Base-by-base conservation (phyloP, 306 rosid genomes). In the Lupinus albus region DNA sequence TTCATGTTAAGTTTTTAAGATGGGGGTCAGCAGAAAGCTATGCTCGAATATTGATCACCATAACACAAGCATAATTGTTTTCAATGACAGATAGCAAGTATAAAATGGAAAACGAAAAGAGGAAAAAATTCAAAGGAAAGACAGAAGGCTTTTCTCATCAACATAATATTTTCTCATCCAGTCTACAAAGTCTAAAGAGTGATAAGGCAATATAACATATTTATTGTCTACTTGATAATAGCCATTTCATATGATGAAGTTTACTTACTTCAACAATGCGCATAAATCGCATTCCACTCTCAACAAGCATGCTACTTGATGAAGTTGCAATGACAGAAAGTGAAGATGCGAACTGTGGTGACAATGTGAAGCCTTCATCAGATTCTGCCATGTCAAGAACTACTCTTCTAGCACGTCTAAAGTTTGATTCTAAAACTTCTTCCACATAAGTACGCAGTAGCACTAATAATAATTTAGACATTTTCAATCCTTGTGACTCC, bases 361-460 rank as follows among this genome's bases (percentile, higher is more conserved):
- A 85, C 70, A 85, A 78, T 2, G 78, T 61, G 76, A 81, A 79
- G 83, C 82, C 66, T 46, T 85, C 92, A 55, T 75, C 86, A 61
- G 86, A 78, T 61, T 86, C 97, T 51, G 78, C 80, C 88, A 86
- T 80, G 80, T 86, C 96, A 68, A 93, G 89, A 73, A 90, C 76
- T 50, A 41, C 81, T 84, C 78, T 86, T 76, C 95, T 85, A 67
- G 97, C 99, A 53, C 97, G 80, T 74, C 97, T 85, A 51, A 93
- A 90, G 75, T 90, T 93, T 75, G 85, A 82, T 76, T 93, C 99
- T 70, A 93, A 75, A 70, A 90, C 95, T 82, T 88, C 97, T 85
- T 93, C 99, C 70, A 93, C 69, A 67, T 82, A 93, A 80, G 99
- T 85, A 55, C 89, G 91, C 55, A 93, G 72, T 64, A 93, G 86